Conservation (phyloP, 768 basidiomycete genomes). For the Chlorophyllum brunneum region DNA sequence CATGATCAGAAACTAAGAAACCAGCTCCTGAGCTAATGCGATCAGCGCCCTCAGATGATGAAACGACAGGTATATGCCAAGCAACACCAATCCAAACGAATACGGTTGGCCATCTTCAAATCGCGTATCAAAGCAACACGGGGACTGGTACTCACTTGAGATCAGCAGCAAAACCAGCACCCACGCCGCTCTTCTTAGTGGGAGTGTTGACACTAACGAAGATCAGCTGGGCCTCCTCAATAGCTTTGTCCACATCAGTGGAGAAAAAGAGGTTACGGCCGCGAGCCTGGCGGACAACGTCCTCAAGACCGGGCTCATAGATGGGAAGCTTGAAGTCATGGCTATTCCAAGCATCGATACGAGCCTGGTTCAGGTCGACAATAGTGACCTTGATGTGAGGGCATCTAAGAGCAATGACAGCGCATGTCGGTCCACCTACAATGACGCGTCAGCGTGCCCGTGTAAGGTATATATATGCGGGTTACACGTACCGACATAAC, state of each 20-base stretch:
- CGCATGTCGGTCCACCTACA: slow-evolving; percentile 90
- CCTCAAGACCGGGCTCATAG: slow-evolving; percentile 95
- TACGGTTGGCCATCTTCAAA: no score
- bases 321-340: slow-evolving; percentile 84
- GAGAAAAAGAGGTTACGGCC: slow-evolving; percentile 98
- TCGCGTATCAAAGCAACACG: slow-evolving; percentile 5
- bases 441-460: not conserved
- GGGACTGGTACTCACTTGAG: slow-evolving; percentile 73
- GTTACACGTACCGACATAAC: slow-evolving; percentile 80
- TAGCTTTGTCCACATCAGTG: slow-evolving; percentile 89
- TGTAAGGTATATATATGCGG: not conserved
- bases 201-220: slow-evolving; percentile 99
- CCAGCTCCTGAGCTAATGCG: slow-evolving; percentile 15
- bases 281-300: slow-evolving; percentile 82
- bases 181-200: slow-evolving; percentile 96
- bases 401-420: slow-evolving; percentile 91
- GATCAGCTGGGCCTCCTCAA: slow-evolving; percentile 94
- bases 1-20: slow-evolving; percentile 8
- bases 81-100: no score
- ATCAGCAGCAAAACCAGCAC: slow-evolving; percentile 97
- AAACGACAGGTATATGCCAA: no score
- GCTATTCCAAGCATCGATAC: slow-evolving; percentile 97
- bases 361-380: slow-evolving; percentile 92
- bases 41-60: no score
- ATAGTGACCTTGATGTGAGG: slow-evolving; percentile 94